Conservation (phyloP, 441 rosid species). For the Populus tomentosa region DNA sequence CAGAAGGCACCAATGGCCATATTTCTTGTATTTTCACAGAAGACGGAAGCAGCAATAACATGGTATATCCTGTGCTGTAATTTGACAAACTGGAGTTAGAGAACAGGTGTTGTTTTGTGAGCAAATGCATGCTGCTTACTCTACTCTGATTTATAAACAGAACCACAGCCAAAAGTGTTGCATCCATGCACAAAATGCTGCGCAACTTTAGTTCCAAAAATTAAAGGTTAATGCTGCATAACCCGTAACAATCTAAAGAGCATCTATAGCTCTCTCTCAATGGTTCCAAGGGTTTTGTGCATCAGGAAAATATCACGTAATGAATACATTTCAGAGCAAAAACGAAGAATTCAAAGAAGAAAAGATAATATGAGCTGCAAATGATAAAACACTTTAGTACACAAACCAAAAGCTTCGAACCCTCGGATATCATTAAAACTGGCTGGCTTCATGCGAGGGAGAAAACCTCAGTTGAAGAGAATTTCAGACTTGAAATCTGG, state of each 20-base stretch:
- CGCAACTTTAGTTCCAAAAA: too few relatives aligned
- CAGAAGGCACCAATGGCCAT: constrained; percentile 20
- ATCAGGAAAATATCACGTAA: background rate
- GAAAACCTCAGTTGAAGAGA: background rate
- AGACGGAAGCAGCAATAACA: constrained; percentile 33
- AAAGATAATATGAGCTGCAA: background rate
- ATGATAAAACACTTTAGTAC: background rate
- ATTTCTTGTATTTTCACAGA: constrained; percentile 37
- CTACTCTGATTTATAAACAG: background rate
- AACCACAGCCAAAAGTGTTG: background rate
- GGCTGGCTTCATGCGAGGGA: background rate
- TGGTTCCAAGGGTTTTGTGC: background rate
- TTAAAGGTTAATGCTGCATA: background rate
- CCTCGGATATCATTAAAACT: background rate
- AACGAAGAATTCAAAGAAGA: background rate
- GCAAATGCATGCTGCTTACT: background rate
- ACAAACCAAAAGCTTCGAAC: background rate
- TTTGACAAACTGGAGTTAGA: constrained; percentile 19
- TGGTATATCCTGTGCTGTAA: constrained; percentile 31
- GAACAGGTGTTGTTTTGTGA: background rate
- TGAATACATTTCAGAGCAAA: background rate
- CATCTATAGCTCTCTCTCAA: background rate
- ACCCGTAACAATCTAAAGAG: background rate
- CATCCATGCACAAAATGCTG: too few relatives aligned
- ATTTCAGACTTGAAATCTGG: constrained; percentile 40